Evolutionary conservation across 805 yeast species (phyloP).

Genomic region (Alloascoidea africana): DNA sequence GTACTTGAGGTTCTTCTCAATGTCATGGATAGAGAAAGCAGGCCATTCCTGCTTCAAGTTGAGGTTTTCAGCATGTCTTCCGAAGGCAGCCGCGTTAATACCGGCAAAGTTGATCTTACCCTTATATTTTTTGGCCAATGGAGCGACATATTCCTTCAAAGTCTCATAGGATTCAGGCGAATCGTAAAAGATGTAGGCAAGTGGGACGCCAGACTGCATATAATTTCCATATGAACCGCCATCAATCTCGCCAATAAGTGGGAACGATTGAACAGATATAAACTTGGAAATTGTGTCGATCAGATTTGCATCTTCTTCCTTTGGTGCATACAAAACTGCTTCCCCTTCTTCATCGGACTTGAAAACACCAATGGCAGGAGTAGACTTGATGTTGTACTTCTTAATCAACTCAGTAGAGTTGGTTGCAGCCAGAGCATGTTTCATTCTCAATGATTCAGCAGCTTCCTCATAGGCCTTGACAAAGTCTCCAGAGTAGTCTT

Average conservation of each 20-base stretch:
- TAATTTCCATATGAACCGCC: slow-evolving; percentile 66
- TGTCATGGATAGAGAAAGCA: slow-evolving; percentile 76
- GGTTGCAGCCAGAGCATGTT: slow-evolving; percentile 40
- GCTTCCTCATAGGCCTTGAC: slow-evolving; percentile 20
- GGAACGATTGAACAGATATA: slow-evolving; percentile 50
- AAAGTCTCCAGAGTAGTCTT: slow-evolving; percentile 40
- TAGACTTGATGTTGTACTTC: slow-evolving; percentile 20
- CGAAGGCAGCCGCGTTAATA: slow-evolving; percentile 65
- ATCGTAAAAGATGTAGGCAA: slow-evolving; percentile 80
- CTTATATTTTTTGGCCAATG: slow-evolving; percentile 59
- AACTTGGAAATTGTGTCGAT: slow-evolving; percentile 27
- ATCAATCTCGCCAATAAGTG: slow-evolving; percentile 76
- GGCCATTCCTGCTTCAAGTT: slow-evolving; percentile 82
- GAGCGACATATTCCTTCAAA: slow-evolving; percentile 33
- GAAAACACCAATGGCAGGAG: slow-evolving; percentile 34
- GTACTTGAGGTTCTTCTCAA: slow-evolving; percentile 53
- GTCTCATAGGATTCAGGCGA: slow-evolving; percentile 48
- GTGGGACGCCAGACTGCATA: slow-evolving; percentile 57
- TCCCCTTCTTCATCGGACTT: slow-evolving; percentile 17
- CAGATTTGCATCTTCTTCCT: slow-evolving; percentile 15
- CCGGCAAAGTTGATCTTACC: slow-evolving; percentile 82
- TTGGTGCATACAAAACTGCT: slow-evolving; percentile 13
- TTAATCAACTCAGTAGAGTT: slow-evolving; percentile 23
- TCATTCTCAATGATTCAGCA: slow-evolving; percentile 54
- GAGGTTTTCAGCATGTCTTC: slow-evolving; percentile 76